Percentiles rank a stretch among this genome's conserved stretches.
phyloP scores from a whole-genome alignment of 768 basidiomycete species.

The Tulasnella sp. region DNA sequence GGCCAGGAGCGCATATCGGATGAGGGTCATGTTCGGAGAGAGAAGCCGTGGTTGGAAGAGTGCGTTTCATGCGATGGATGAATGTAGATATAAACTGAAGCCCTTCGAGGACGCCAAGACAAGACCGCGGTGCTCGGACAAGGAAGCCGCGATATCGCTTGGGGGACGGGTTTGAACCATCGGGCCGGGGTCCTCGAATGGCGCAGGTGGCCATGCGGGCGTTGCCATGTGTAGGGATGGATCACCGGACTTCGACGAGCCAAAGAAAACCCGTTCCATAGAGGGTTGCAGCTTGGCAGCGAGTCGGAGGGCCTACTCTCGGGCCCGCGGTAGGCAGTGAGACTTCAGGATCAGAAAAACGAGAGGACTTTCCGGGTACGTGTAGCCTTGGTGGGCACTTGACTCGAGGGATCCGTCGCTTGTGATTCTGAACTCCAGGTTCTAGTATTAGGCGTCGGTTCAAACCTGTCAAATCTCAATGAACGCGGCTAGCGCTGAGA shows the following conservation, averaged over 20 bases:
- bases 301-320: background rate
- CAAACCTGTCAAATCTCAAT: background rate
- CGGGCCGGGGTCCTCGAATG: background rate
- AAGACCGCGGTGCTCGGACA: background rate
- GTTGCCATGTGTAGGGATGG: background rate
- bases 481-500: background rate
- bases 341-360: background rate
- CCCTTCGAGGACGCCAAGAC: background rate
- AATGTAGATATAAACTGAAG: background rate
- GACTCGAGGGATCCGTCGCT: background rate
- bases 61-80: no score
- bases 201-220: background rate
- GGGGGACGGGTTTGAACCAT: background rate
- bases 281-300: background rate
- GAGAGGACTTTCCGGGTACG: background rate
- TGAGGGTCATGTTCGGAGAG: background rate
- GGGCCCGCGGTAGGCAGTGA: background rate
- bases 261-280: background rate
- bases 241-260: background rate
- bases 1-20: background rate
- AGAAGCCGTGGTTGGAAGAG: background rate
- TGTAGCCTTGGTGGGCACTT: background rate
- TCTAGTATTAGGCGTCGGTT: background rate
- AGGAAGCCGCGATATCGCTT: background rate
- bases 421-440: background rate